A percentile compares a stretch with the other conserved stretches of the same genome.
Evolutionary conservation across 108 stramenopile genomes (phyloP).

Genomic region (Epithemia pelagica): DNA sequence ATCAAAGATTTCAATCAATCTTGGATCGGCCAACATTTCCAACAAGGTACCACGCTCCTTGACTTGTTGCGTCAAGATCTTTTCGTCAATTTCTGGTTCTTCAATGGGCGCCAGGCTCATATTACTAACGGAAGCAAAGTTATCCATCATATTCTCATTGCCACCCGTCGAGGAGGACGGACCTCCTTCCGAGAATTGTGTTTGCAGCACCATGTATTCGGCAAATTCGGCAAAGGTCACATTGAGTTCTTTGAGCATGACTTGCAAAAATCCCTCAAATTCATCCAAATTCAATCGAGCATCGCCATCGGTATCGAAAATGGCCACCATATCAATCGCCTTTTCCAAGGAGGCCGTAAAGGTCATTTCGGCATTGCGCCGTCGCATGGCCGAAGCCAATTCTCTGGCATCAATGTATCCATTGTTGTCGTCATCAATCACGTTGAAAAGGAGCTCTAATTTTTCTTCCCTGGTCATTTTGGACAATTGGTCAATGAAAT

Average conservation of each 20-base stretch:
- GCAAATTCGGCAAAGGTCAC: slow-evolving; percentile 6
- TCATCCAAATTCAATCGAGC: slow-evolving; percentile 4
- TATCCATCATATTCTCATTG: background rate
- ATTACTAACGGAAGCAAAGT: background rate
- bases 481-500: slow-evolving; percentile 15
- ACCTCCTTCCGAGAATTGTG: background rate
- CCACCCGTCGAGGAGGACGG: too few relatives aligned
- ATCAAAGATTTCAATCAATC: slow-evolving; percentile 32
- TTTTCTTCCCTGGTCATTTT: slow-evolving; percentile 12
- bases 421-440: slow-evolving; percentile 6
- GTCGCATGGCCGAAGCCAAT: slow-evolving; percentile 12
- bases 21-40: slow-evolving; percentile 18
- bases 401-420: slow-evolving; percentile 5
- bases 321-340: slow-evolving; percentile 11
- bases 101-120: background rate
- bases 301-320: slow-evolving; percentile 9
- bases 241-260: slow-evolving; percentile 6
- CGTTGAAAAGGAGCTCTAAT: slow-evolving; percentile 15
- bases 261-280: slow-evolving; percentile 20
- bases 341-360: slow-evolving; percentile 16
- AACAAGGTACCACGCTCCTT: background rate
- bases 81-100: background rate
- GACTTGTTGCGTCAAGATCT: background rate
- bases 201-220: slow-evolving; percentile 5
- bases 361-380: slow-evolving; percentile 4